phyloP scores from a whole-genome alignment of 176 grass and related monocot genomes.

The Calamus simplicifolius region DNA sequence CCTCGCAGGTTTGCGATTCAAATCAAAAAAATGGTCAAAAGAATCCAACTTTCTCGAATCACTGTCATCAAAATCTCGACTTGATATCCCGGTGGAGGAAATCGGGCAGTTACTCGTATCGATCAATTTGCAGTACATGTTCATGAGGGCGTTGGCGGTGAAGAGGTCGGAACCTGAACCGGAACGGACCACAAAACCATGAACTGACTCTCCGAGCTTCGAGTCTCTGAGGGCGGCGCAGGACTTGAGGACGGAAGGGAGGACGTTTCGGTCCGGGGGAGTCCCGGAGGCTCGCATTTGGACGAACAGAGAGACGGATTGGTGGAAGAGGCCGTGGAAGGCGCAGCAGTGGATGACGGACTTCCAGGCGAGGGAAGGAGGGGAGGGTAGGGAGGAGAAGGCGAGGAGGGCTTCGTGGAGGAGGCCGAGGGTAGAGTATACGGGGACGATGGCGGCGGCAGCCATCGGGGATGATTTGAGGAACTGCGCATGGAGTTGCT shows the following conservation, averaged over 20 bases:
- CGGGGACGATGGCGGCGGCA: neutral
- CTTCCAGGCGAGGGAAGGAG: conserved; percentile 28
- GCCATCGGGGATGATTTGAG: conserved; percentile 5
- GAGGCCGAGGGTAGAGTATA: neutral
- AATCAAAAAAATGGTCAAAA: too few relatives aligned
- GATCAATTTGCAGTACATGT: conserved; percentile 53
- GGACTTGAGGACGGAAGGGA: conserved; percentile 57
- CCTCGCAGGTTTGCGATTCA: too few relatives aligned
- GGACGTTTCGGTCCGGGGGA: conserved; percentile 19
- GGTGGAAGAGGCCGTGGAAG: conserved; percentile 33
- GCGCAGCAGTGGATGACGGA: conserved; percentile 36
- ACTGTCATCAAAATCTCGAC: neutral
- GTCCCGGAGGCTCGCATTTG: conserved; percentile 29
- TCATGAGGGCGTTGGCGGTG: conserved; percentile 53
- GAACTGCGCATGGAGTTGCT: conserved; percentile 11
- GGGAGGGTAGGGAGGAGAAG: conserved; percentile 7
- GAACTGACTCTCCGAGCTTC: conserved; percentile 38
- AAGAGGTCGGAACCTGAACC: conserved; percentile 39
- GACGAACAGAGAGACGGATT: conserved; percentile 43
- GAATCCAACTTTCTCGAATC: neutral
- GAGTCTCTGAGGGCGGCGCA: conserved; percentile 29
- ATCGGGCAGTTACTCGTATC: neutral
- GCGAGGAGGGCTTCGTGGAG: conserved; percentile 7
- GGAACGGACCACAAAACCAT: conserved; percentile 53
- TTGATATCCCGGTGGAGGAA: neutral